Evolutionary conservation across 2,329 filamentous ascomycete genomes (phyloP).

Genomic region (Hymenoscyphus linearis): DNA sequence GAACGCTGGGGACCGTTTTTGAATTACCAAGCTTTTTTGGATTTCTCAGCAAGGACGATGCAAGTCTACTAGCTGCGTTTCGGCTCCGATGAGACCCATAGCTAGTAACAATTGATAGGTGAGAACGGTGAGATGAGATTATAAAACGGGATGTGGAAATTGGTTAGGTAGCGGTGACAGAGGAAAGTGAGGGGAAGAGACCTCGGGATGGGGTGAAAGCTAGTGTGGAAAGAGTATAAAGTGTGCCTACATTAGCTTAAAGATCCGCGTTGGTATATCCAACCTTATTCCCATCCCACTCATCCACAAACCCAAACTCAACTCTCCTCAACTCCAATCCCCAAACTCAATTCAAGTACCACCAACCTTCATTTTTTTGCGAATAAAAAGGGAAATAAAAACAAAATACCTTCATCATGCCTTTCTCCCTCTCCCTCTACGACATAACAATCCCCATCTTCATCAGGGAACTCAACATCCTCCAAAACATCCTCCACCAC

Average conservation of each 20-base stretch:
- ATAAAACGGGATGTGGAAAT: no score
- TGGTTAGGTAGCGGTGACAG: no score
- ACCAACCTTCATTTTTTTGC: not conserved
- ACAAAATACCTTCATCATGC: not conserved
- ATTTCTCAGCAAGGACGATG: not conserved
- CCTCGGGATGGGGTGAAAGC: not conserved
- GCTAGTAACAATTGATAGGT: not conserved
- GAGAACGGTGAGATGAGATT: not conserved
- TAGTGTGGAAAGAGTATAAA: not conserved
- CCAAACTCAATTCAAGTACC: not conserved
- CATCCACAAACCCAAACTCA: not conserved
- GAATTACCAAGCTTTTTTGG: not conserved
- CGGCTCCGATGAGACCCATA: not conserved
- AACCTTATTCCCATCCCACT: not conserved
- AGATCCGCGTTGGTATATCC: not conserved
- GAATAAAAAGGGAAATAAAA: not conserved
- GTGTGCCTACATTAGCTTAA: not conserved
- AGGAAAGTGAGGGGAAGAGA: not conserved
- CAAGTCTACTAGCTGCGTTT: not conserved
- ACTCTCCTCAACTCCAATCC: not conserved
- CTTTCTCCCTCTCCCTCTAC: conserved; percentile 24
- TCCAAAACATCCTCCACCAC: conserved; percentile 40
- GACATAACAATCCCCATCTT: conserved; percentile 38
- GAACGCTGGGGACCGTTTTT: not conserved
- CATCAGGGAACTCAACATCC: conserved; percentile 38